Percentiles rank a stretch among this genome's conserved stretches.
Evolutionary conservation across 2,329 filamentous ascomycete species (phyloP).

Genomic region (Epicoccum nigrum): DNA sequence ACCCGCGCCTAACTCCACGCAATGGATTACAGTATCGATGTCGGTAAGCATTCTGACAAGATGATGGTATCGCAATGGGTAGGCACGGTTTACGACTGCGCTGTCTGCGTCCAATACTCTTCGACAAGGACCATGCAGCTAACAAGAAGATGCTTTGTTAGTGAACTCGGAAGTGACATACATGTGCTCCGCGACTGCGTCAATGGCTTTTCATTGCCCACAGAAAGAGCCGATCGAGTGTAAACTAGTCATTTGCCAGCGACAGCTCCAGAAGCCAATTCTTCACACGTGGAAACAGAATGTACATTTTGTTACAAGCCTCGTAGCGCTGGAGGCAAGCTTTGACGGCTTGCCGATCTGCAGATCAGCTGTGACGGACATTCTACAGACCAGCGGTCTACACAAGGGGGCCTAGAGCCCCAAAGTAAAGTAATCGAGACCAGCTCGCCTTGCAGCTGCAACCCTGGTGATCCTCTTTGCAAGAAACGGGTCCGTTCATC

Average conservation of each 20-base stretch:
- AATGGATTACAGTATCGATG: too few species aligned
- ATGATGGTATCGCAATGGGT: too few species aligned
- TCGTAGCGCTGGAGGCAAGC: background rate
- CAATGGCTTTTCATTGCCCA: background rate
- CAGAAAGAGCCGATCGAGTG: too few species aligned
- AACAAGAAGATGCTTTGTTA: background rate
- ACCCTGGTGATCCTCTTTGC: background rate
- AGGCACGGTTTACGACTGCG: too few species aligned
- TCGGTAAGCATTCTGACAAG: too few species aligned
- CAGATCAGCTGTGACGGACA: slow-evolving; percentile 2
- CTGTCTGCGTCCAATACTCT: too few species aligned
- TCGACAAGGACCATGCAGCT: background rate
- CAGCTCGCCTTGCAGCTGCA: background rate
- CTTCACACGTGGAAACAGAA: background rate
- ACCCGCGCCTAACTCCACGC: too few species aligned
- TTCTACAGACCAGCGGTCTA: too few species aligned
- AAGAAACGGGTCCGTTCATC: background rate
- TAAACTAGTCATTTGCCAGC: background rate
- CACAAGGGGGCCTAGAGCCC: too few species aligned
- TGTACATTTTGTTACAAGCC: background rate
- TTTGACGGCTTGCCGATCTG: slow-evolving; percentile 7
- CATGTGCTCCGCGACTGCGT: background rate
- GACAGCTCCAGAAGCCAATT: background rate
- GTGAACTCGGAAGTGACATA: background rate
- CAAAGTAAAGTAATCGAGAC: background rate